Evolutionary conservation across 352 stramenopile species (phyloP), one percentile per base, ranked within the genome.

Genomic region (Elongisporangium undulatum): DNA sequence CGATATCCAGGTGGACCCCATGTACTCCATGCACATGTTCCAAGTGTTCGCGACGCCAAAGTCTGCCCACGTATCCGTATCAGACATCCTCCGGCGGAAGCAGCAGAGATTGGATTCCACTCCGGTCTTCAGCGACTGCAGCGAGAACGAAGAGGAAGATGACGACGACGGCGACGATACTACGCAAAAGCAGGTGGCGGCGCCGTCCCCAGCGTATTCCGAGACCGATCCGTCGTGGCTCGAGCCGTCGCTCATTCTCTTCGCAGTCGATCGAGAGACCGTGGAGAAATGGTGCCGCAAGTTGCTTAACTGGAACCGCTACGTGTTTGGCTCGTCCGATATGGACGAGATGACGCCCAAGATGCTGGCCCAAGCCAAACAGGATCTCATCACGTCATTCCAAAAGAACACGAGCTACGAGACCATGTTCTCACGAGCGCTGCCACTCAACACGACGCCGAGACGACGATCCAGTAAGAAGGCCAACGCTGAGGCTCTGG

Each of bases 231-330:
- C n/a, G 13, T 41, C 29, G 1, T 41, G 29, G 29, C 29, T 41
- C 4, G 29, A 41, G 29, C 29, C 66, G 26, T 71, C 78, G 17
- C 61, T 83, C 1, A 61, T 87, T 0, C 67, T 89, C 45, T 89
- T 88, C 23, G 71, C 82, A 6, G 65, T 72, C n/a, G 71, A 71
- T 51, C 79, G 75, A 57, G 55, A 74, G 9, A 64, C 85, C 6
- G 66, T 86, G 23, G 72, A 87, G 16, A 61, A 60, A 20, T 91
- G 82, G 82, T 64, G 75, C 12, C 50, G 61, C 0, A 85, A 79
- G 59, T 29, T 91, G 22, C 56, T 89, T 13, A 91, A 91, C 51
- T 91, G 82, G 82, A 89, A 87, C 58, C 73, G 82, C 13, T 82
- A 77, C 55, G 79, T 91, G 5, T 91, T 91, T 49, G 59, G 41